Percentiles rank a stretch among this genome's conserved stretches.
Conservation (phyloP, 1,284 basidiomycete genomes). For the Entoloma clypeatum region DNA sequence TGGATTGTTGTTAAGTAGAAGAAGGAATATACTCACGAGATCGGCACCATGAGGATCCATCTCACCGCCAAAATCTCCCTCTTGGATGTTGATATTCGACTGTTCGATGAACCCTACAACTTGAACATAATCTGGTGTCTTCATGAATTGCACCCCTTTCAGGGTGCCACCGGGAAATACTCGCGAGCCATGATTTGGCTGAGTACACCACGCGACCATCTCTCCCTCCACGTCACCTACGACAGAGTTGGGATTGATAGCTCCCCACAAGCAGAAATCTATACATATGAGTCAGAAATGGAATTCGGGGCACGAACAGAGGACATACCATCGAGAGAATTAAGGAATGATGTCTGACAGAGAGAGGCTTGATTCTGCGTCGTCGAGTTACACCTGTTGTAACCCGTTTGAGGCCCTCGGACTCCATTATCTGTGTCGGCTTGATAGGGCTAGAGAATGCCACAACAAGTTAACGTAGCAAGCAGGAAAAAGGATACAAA, state of each 20-base stretch:
- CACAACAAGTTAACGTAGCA: not conserved
- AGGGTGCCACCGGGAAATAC: conserved; percentile 51
- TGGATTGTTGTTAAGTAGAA: too few relatives aligned
- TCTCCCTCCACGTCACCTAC: conserved; percentile 58
- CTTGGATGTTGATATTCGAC: conserved; percentile 47
- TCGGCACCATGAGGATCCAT: conserved; percentile 27
- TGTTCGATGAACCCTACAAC: conserved; percentile 68
- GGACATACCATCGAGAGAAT: conserved; percentile 28
- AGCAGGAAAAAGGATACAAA: too few relatives aligned
- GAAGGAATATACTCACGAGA: conserved; percentile 14
- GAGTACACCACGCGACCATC: conserved; percentile 64
- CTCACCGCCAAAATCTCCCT: conserved; percentile 56
- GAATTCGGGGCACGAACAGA: not conserved
- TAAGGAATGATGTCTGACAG: conserved; percentile 34
- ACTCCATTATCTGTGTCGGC: conserved; percentile 30
- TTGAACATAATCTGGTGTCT: conserved; percentile 61
- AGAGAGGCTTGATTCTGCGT: conserved; percentile 30
- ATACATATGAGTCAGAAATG: not conserved
- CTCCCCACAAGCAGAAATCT: conserved; percentile 53
- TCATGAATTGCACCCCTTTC: conserved; percentile 50
- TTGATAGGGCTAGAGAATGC: conserved; percentile 28
- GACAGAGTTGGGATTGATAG: conserved; percentile 38
- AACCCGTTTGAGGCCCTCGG: conserved; percentile 31
- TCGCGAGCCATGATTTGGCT: conserved; percentile 50
- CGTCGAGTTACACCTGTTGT: conserved; percentile 34